These are phyloP conservation scores for Lanmaoa pseudosensibilis DNA, from an alignment of 768 basidiomycete genomes.

Conservation along the genomic window DNA sequence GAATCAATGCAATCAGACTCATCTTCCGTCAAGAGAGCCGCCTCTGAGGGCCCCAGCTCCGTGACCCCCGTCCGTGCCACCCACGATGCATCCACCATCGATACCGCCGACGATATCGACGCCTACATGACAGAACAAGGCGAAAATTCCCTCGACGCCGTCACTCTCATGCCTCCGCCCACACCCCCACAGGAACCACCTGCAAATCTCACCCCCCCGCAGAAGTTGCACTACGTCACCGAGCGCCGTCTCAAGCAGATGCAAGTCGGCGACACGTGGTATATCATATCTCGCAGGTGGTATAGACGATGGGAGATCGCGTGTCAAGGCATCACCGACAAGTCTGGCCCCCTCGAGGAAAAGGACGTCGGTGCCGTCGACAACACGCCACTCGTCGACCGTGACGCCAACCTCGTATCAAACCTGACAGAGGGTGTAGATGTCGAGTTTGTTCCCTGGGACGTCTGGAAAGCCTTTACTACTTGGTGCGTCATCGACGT, in stretches of 20 bases:
- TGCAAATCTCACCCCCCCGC: conserved; percentile 34
- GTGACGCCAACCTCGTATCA: conserved; percentile 43
- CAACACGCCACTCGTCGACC: conserved; percentile 64
- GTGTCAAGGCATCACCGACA: conserved; percentile 66
- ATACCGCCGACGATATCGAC: conserved; percentile 58
- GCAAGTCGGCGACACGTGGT: conserved; percentile 75
- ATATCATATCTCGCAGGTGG: conserved; percentile 70
- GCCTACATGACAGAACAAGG: conserved; percentile 64
- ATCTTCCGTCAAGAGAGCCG: conserved; percentile 77
- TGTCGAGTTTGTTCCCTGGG: conserved; percentile 71
- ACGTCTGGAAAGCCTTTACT: conserved; percentile 67
- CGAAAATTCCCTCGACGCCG: conserved; percentile 30
- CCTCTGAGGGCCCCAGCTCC: conserved; percentile 60
- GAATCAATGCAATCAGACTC: conserved; percentile 73
- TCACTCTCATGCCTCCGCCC: conserved; percentile 28
- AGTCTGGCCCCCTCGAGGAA: conserved; percentile 62
- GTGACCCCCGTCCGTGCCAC: conserved; percentile 36
- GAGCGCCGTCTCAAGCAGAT: conserved; percentile 48
- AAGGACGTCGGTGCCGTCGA: conserved; percentile 71
- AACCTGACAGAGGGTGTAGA: conserved; percentile 62
- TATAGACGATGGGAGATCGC: conserved; percentile 75
- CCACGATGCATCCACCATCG: conserved; percentile 12
- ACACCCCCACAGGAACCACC: conserved; percentile 24
- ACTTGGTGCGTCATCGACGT: conserved; percentile 47
- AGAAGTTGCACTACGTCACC: conserved; percentile 55